Conservation (phyloP, 2,329 filamentous ascomycete genomes). For the Neocatenulostroma microsporum region DNA sequence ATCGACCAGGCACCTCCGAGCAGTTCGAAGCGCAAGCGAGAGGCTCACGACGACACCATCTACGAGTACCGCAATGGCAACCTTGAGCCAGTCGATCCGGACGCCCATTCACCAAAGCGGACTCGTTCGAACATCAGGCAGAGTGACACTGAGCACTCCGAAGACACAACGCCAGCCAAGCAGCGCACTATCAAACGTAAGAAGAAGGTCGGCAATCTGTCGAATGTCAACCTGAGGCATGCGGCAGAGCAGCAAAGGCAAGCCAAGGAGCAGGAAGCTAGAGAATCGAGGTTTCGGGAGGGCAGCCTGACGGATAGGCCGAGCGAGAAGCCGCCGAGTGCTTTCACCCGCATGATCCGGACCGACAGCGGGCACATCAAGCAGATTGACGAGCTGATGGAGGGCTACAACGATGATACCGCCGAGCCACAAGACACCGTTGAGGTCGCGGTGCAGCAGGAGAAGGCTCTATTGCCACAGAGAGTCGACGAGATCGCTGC, state of each 20-base stretch:
- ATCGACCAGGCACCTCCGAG: conserved; percentile 15
- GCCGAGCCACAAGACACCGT: too few species aligned
- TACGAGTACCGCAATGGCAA: conserved; percentile 14
- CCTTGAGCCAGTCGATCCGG: conserved; percentile 14
- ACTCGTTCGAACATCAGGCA: conserved; percentile 17
- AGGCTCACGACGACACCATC: conserved; percentile 13
- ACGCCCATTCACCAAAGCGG: conserved; percentile 24
- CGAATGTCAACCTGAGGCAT: conserved; percentile 28
- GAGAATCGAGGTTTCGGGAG: conserved; percentile 62
- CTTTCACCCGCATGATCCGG: conserved; percentile 49
- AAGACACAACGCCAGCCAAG: conserved; percentile 18
- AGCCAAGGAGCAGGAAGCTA: conserved; percentile 26
- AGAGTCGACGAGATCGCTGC: conserved; percentile 14
- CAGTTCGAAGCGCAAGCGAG: conserved; percentile 26
- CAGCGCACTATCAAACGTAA: conserved; percentile 27
- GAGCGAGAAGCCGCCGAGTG: conserved; percentile 61
- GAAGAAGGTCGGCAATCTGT: conserved; percentile 27
- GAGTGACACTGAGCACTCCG: conserved; percentile 17
- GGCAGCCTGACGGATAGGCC: conserved; percentile 79
- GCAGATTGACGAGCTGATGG: conserved; percentile 33
- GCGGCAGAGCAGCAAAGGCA: conserved; percentile 20
- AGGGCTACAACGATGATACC: conserved; percentile 28
- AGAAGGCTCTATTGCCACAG: conserved; percentile 16
- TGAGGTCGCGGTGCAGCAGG: conserved; percentile 15
- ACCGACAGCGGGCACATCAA: conserved; percentile 25